A percentile compares a stretch with the other conserved stretches of the same genome.
Evolutionary conservation across 192 early-diverging fungal genomes (phyloP).

Genomic region (Backusella psychrophila): DNA sequence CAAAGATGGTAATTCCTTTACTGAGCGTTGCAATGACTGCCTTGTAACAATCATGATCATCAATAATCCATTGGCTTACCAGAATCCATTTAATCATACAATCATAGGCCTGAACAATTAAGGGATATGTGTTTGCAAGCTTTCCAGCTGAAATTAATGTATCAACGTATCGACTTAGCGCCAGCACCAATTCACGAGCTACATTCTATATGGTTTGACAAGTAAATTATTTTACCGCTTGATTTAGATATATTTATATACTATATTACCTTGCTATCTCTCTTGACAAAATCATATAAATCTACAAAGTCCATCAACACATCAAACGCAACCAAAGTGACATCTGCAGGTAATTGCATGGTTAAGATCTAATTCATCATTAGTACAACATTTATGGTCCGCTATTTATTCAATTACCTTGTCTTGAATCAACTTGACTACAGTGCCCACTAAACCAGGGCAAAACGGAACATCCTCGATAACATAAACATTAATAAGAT

Average conservation of each 20-base stretch:
- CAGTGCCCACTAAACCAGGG: slow-evolving; percentile 64
- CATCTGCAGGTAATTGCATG: slow-evolving; percentile 55
- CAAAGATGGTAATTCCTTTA: slow-evolving; percentile 65
- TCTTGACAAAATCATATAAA: slow-evolving; percentile 60
- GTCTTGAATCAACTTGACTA: slow-evolving; percentile 73
- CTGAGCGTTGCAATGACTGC: slow-evolving; percentile 68
- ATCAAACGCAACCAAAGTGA: slow-evolving; percentile 60
- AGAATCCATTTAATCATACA: slow-evolving; percentile 74
- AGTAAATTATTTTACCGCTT: not conserved
- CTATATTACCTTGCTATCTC: slow-evolving; percentile 60
- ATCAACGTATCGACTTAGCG: slow-evolving; percentile 73
- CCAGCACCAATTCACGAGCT: slow-evolving; percentile 64
- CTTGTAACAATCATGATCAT: slow-evolving; percentile 65
- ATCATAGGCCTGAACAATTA: slow-evolving; percentile 74
- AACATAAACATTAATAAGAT: slow-evolving; percentile 68
- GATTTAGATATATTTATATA: not conserved
- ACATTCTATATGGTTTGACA: slow-evolving; percentile 44
- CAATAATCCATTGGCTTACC: slow-evolving; percentile 73
- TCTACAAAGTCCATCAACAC: slow-evolving; percentile 60
- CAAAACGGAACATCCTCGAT: slow-evolving; percentile 75
- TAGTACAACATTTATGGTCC: not conserved
- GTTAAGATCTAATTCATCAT: slow-evolving; percentile 46
- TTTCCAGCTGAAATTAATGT: slow-evolving; percentile 49
- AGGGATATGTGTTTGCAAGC: slow-evolving; percentile 51
- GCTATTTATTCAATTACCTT: slow-evolving; percentile 49